Percentiles rank a stretch among this genome's conserved stretches.
Evolutionary conservation across 495 filamentous ascomycete genomes (phyloP).

Genomic region (Amniculicola lignicola): DNA sequence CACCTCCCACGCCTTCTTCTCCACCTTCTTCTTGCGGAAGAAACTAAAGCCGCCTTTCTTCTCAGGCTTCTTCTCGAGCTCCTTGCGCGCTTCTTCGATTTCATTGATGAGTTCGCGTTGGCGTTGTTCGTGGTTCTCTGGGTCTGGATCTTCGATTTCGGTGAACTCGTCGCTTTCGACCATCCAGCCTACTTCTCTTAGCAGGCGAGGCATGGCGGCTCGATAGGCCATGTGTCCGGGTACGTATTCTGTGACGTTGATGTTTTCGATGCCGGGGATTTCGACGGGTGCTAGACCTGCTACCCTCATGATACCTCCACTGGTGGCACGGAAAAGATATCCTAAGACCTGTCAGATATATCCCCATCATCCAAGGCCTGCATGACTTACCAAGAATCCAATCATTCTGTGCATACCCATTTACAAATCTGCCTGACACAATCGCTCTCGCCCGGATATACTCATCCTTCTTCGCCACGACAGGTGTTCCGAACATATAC

Average conservation of each 20-base stretch:
- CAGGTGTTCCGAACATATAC: constrained; percentile 87
- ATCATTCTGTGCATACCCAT: constrained; percentile 90
- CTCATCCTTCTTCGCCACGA: constrained; percentile 90
- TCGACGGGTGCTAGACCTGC: constrained; percentile 84
- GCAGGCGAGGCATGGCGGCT: constrained; percentile 78
- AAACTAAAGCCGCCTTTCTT: constrained; percentile 72
- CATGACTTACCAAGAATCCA: constrained; percentile 76
- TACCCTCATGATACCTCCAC: constrained; percentile 85
- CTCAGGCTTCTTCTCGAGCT: constrained; percentile 68
- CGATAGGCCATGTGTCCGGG: constrained; percentile 97
- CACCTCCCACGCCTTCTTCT: constrained; percentile 93
- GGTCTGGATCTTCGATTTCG: constrained; percentile 96
- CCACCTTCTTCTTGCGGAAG: constrained; percentile 68
- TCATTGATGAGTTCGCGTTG: constrained; percentile 94
- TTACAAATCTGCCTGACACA: constrained; percentile 87
- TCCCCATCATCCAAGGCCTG: background rate
- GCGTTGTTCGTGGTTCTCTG: constrained; percentile 81
- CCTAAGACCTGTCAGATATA: constrained; percentile 42
- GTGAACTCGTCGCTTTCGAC: constrained; percentile 91
- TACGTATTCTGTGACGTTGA: constrained; percentile 81
- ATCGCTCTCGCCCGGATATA: constrained; percentile 76
- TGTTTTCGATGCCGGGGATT: constrained; percentile 81
- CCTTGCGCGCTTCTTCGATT: constrained; percentile 89
- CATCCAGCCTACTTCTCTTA: constrained; percentile 82
- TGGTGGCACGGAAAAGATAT: constrained; percentile 93